Conservation (phyloP, 2,329 filamentous ascomycete genomes). For the Apiospora saccharicola region DNA sequence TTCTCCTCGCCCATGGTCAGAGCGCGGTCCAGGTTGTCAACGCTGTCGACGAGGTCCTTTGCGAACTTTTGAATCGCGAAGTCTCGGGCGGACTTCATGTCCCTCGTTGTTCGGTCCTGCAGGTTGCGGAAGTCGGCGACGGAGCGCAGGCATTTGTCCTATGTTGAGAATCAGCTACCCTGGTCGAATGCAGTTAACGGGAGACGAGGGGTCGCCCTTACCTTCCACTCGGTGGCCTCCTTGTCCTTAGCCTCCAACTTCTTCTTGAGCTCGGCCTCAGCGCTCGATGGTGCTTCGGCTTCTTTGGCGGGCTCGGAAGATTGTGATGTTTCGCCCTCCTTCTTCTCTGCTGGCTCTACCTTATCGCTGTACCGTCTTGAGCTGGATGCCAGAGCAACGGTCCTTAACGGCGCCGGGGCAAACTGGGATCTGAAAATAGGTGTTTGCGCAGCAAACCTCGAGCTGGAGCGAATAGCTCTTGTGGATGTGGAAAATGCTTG, state of each 20-base stretch:
- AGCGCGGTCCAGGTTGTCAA: constrained; percentile 97
- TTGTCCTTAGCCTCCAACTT: constrained; percentile 76
- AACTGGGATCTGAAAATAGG: constrained; percentile 54
- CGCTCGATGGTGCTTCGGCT: constrained; percentile 45
- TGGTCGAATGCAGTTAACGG: neutral
- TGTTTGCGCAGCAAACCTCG: constrained; percentile 57
- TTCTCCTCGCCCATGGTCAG: constrained; percentile 81
- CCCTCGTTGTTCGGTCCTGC: constrained; percentile 90
- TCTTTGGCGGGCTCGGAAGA: constrained; percentile 43
- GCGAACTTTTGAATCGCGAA: constrained; percentile 97
- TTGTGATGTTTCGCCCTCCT: constrained; percentile 47
- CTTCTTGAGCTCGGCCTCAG: constrained; percentile 62
- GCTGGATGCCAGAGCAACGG: constrained; percentile 38
- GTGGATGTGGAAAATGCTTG: constrained; percentile 40
- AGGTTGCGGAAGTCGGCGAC: constrained; percentile 98
- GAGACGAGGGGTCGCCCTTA: constrained; percentile 49
- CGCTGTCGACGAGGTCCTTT: constrained; percentile 90
- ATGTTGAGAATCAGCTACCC: constrained; percentile 24
- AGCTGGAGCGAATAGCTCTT: constrained; percentile 39
- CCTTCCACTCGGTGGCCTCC: constrained; percentile 85
- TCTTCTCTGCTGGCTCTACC: constrained; percentile 48
- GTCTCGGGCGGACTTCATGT: constrained; percentile 85
- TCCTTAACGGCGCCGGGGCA: constrained; percentile 46
- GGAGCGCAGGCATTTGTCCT: constrained; percentile 95
- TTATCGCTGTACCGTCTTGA: constrained; percentile 47